Percentiles rank a stretch among this genome's conserved stretches.
Evolutionary conservation across 1,139 yeast genomes (phyloP).

Genomic region (Saccharomyces hybrid): DNA sequence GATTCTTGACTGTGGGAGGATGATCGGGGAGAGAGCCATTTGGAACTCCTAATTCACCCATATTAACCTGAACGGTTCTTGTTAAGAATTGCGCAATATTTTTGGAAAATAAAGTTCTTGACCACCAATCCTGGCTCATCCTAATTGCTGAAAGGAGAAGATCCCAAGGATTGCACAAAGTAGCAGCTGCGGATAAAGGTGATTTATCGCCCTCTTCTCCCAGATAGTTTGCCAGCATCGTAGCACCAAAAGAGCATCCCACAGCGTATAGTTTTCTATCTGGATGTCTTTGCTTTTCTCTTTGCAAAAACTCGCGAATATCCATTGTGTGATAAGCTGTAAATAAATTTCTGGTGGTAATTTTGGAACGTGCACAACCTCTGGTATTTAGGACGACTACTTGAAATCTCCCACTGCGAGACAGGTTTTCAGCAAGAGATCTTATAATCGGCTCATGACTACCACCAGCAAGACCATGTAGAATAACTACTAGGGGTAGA

Average conservation of each 20-base stretch:
- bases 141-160: constrained; percentile 49
- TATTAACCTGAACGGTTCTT: constrained; percentile 55
- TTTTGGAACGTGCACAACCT: constrained; percentile 79
- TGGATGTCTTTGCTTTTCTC: constrained; percentile 52
- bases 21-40: constrained; percentile 26
- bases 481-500: constrained; percentile 58
- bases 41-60: constrained; percentile 40
- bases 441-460: constrained; percentile 84
- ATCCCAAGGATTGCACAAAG: constrained; percentile 83
- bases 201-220: constrained; percentile 58
- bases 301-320: constrained; percentile 49
- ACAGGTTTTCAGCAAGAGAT: constrained; percentile 39
- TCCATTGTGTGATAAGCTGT: constrained; percentile 72
- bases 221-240: constrained; percentile 66
- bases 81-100: constrained; percentile 59
- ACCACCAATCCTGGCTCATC: constrained; percentile 48
- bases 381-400: constrained; percentile 71
- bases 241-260: constrained; percentile 88
- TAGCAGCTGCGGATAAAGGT: constrained; percentile 54
- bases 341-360: constrained; percentile 69
- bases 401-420: constrained; percentile 41
- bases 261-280: constrained; percentile 64
- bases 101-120: constrained; percentile 54
- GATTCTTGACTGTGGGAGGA: constrained; percentile 31
- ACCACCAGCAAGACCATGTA: constrained; percentile 90